phyloP scores from a whole-genome alignment of 192 early-diverging fungal species.

The Coemansia sp. region DNA sequence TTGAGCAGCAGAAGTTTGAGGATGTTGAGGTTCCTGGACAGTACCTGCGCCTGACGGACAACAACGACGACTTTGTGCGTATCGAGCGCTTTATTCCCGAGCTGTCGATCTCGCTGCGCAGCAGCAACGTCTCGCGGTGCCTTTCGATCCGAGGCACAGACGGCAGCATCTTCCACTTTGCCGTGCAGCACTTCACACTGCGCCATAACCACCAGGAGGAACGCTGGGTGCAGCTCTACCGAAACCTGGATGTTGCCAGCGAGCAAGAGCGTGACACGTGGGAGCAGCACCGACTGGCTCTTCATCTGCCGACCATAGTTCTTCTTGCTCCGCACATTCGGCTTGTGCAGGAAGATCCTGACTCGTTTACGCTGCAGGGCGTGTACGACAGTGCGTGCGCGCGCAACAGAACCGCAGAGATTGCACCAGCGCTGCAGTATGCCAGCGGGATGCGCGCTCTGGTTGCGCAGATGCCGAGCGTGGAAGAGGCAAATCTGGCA shows the following conservation, averaged over 20 bases:
- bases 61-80: conserved; percentile 86
- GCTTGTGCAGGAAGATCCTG: conserved; percentile 89
- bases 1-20: conserved; percentile 98
- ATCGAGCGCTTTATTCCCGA: conserved; percentile 95
- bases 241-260: conserved; percentile 85
- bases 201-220: conserved; percentile 92
- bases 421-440: conserved; percentile 83
- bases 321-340: conserved; percentile 91
- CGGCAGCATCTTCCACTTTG: conserved; percentile 85
- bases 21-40: conserved; percentile 99
- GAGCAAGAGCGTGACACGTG: conserved; percentile 65
- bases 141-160: conserved; percentile 90
- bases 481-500: conserved; percentile 78
- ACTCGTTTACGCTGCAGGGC: conserved; percentile 85
- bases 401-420: conserved; percentile 71
- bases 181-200: conserved; percentile 91
- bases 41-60: conserved; percentile 81
- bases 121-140: conserved; percentile 71
- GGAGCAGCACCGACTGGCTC: conserved; percentile 81
- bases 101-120: conserved; percentile 79
- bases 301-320: conserved; percentile 87
- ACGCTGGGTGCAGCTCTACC: conserved; percentile 90
- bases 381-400: conserved; percentile 90
- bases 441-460: conserved; percentile 64
- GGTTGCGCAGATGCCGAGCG: conserved; percentile 48